Percentiles rank a stretch among this genome's conserved stretches.
Evolutionary conservation across 495 filamentous ascomycete species (phyloP).

Genomic region (Talaromyces borbonicus): DNA sequence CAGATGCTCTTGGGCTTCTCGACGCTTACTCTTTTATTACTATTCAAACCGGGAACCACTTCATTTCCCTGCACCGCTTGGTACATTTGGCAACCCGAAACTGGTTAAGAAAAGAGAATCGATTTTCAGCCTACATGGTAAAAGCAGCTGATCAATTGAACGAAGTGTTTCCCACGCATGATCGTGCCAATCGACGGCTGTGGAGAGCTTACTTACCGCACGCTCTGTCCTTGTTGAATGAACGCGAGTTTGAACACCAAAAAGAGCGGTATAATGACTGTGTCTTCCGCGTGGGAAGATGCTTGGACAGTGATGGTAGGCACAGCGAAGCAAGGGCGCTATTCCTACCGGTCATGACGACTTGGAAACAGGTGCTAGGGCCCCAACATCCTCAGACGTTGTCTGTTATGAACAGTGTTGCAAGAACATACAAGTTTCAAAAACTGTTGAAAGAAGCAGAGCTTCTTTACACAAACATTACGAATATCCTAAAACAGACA

Average conservation of each 20-base stretch:
- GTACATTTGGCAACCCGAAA: conserved; percentile 25
- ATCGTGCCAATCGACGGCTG: conserved; percentile 13
- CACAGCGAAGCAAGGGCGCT: no score
- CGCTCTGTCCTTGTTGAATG: no score
- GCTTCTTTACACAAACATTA: conserved; percentile 11
- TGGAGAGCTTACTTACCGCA: conserved; percentile 27
- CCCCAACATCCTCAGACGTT: conserved; percentile 17
- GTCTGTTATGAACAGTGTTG: conserved; percentile 24
- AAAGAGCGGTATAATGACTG: no score
- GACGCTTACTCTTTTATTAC: conserved; percentile 24
- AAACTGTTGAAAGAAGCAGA: conserved; percentile 20
- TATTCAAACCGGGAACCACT: not conserved
- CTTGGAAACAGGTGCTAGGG: conserved; percentile 9
- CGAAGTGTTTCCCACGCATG: conserved; percentile 12
- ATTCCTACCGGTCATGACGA: conserved; percentile 12
- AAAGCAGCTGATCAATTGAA: conserved; percentile 9
- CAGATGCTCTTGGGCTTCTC: conserved; percentile 22
- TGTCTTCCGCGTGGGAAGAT: no score
- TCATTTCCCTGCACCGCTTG: conserved; percentile 15
- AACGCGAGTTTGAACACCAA: no score
- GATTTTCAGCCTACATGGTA: conserved; percentile 5
- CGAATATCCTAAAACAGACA: conserved; percentile 8
- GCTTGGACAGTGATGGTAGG: no score
- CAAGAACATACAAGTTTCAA: conserved; percentile 12
- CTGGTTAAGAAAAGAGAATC: conserved; percentile 14